Percentiles rank a stretch among this genome's conserved stretches.
phyloP scores from a whole-genome alignment of 176 grass and related monocot genomes.

The Oryza australiensis region DNA sequence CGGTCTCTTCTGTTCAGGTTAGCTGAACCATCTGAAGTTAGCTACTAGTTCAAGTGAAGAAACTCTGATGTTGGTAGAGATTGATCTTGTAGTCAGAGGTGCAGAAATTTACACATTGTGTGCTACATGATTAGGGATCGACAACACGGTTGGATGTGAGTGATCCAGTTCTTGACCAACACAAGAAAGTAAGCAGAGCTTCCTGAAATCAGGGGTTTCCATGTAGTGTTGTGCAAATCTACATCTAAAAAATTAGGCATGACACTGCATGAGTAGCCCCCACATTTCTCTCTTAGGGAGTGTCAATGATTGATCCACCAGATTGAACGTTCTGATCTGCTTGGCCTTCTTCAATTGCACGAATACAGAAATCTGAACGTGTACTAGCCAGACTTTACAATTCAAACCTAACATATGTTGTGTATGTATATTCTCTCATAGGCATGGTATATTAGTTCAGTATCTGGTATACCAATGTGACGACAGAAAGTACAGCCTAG shows the following conservation, averaged over 20 bases:
- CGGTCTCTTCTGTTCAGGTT: background rate
- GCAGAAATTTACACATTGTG: background rate
- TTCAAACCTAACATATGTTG: background rate
- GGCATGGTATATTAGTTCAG: background rate
- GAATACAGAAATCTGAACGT: background rate
- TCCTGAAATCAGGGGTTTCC: conserved; percentile 15
- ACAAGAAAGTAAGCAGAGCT: background rate
- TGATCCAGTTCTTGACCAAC: background rate
- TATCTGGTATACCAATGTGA: background rate
- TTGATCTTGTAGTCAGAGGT: background rate
- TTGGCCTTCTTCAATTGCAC: background rate
- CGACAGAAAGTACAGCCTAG: conserved; percentile 21
- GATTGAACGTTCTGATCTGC: conserved; percentile 34
- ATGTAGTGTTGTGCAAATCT: background rate
- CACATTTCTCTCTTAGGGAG: background rate
- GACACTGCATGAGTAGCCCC: background rate
- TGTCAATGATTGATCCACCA: conserved; percentile 30
- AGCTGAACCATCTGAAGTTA: background rate
- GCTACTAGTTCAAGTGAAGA: background rate
- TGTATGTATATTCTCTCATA: background rate
- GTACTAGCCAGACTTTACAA: background rate
- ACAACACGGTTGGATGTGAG: background rate
- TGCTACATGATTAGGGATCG: conserved; percentile 8
- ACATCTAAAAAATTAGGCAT: conserved; percentile 28
- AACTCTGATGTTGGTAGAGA: background rate